These are phyloP conservation scores for Penicillium sp. DNA, from an alignment of 2,329 filamentous ascomycete genomes.

Conservation along the genomic window DNA sequence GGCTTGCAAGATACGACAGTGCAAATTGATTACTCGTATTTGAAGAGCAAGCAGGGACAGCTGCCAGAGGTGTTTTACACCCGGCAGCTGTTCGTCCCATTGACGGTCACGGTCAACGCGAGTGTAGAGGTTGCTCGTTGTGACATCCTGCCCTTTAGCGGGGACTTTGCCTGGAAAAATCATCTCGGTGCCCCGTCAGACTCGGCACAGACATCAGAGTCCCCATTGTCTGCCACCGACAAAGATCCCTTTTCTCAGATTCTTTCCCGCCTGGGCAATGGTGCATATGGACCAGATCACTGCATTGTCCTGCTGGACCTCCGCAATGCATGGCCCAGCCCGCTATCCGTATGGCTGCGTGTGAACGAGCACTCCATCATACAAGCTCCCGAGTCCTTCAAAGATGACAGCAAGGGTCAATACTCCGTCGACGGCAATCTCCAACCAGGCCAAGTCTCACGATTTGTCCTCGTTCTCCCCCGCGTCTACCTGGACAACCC, in stretches of 20 bases:
- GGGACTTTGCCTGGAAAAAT: constrained; percentile 69
- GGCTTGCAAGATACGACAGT: constrained; percentile 79
- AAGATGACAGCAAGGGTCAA: constrained; percentile 32
- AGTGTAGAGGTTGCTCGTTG: constrained; percentile 82
- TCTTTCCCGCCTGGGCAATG: constrained; percentile 50
- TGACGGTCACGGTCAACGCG: constrained; percentile 90
- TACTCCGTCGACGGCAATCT: constrained; percentile 53
- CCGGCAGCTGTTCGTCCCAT: constrained; percentile 76
- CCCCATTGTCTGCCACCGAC: constrained; percentile 33
- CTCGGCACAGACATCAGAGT: constrained; percentile 14
- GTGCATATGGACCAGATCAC: constrained; percentile 62
- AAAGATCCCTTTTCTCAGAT: constrained; percentile 54
- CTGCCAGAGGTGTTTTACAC: constrained; percentile 79
- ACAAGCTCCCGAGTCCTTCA: constrained; percentile 18
- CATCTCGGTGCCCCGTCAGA: constrained; percentile 27
- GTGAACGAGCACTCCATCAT: constrained; percentile 43
- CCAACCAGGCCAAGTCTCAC: constrained; percentile 68
- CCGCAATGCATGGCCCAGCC: constrained; percentile 87
- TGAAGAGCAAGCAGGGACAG: constrained; percentile 73
- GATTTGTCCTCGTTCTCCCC: constrained; percentile 76
- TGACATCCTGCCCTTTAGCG: constrained; percentile 76
- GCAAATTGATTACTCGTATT: constrained; percentile 83
- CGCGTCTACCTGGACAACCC: constrained; percentile 78
- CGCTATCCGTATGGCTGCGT: constrained; percentile 70
- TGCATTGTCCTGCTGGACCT: constrained; percentile 84